These are phyloP conservation scores for Penicillium dipodomyicola DNA, from an alignment of 495 filamentous ascomycete genomes.

Conservation along the genomic window DNA sequence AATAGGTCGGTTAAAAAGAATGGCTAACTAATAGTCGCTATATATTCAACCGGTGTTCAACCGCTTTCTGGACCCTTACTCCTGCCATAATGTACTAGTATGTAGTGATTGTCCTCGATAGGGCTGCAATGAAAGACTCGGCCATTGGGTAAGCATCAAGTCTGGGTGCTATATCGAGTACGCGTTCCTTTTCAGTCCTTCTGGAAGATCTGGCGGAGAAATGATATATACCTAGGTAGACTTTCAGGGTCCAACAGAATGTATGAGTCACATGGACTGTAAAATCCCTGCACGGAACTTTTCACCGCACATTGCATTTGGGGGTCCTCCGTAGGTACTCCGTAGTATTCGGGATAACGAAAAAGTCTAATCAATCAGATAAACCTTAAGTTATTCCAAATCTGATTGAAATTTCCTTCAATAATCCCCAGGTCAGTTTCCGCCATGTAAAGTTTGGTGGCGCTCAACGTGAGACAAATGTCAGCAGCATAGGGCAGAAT, in stretches of 20 bases:
- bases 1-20: neutral
- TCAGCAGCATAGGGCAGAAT: neutral
- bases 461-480: neutral
- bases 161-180: neutral
- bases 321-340: neutral
- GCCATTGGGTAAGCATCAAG: neutral
- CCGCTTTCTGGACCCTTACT: neutral
- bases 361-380: conserved; percentile 13
- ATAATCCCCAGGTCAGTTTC: neutral
- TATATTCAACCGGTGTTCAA: neutral
- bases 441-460: neutral
- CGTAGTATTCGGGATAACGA: too few relatives aligned
- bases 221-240: neutral
- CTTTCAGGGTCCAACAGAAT: neutral
- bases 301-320: neutral
- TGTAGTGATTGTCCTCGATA: neutral
- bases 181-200: neutral
- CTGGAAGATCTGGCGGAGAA: too few relatives aligned
- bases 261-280: neutral
- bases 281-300: neutral
- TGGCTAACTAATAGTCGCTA: neutral
- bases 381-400: conserved; percentile 1
- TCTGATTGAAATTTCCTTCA: neutral
- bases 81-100: neutral
- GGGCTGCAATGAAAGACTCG: neutral